Base-by-base conservation (phyloP, 176 grass and related monocot species). In the Aegilops bicornis region DNA sequence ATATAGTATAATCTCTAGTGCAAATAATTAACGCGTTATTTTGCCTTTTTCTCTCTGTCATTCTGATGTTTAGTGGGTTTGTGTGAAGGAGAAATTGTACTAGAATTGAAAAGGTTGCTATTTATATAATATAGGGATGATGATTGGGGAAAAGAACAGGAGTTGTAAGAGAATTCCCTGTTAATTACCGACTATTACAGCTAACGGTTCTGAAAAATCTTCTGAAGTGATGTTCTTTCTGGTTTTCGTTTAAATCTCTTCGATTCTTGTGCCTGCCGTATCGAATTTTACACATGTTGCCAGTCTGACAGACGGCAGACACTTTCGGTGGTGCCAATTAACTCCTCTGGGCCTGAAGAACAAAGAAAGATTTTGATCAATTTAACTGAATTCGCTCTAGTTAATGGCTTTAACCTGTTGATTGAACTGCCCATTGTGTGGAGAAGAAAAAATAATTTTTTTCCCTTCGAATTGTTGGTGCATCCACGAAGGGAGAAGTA, bases 121-220 rank as follows among this genome's bases (percentile, higher is more conserved):
- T 81, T 83, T 42, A 84, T 87, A 91, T 83, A 87, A 84, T 87
- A 91, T 83, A 87, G 37, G 17, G 63, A 43, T 43, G 65, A 64
- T n/a, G 77, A 19, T 50, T 76, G 31, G 16, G 60, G 9, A 80
- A 65, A 45, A 11, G 40, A 68, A 35, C 59, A 48, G 27, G 14
- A 78, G 13, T 35, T 91, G 86, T 82, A 91, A 85, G 50, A 76
- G 71, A 85, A 82, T 88, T 88, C 82, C 71, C 70, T 88, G 70
- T 82, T 39, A 30, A 64, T 32, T 82, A 77, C 52, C 33, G 20
- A 33, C 22, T 76, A 45, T 33, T 86, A 63, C 39, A 88, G 69
- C 13, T 70, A 20, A 90, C 20, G 64, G 63, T 69, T 72, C 31
- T 62, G 13, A 42, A 17, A 77, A 81, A 52, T 20, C 8, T 0